Percentiles rank a stretch among this genome's conserved stretches.
These are phyloP conservation scores for Pinus albicaulis DNA, from an alignment of 75 land plant genomes.

Conservation along the genomic window DNA sequence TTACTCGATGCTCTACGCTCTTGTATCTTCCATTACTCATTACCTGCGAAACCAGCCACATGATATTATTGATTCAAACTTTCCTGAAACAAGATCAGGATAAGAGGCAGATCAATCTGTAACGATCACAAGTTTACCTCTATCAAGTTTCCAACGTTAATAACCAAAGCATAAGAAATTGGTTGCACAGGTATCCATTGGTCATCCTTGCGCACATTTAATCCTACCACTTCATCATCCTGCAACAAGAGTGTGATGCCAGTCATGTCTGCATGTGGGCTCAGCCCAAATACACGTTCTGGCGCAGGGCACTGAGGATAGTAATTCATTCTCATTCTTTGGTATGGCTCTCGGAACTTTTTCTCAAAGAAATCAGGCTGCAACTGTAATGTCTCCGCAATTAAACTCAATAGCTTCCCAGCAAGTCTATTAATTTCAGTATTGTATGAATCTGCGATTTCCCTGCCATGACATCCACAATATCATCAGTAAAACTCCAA, in stretches of 20 bases:
- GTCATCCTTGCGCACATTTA: conserved; percentile 33
- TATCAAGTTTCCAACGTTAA: conserved; percentile 26
- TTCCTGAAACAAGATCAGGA: neutral
- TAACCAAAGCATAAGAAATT: conserved; percentile 19
- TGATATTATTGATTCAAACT: neutral
- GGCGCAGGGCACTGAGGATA: conserved; percentile 40
- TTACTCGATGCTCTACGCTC: conserved; percentile 24
- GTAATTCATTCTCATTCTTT: conserved; percentile 25
- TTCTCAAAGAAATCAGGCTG: conserved; percentile 1
- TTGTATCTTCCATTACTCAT: conserved; percentile 33
- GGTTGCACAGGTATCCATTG: conserved; percentile 24
- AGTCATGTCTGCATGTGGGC: conserved; percentile 18
- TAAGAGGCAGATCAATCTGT: neutral
- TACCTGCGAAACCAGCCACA: conserved; percentile 11
- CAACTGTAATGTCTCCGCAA: conserved; percentile 15
- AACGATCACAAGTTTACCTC: conserved; percentile 4
- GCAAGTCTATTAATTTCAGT: conserved; percentile 23
- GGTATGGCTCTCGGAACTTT: neutral
- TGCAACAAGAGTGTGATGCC: conserved; percentile 25
- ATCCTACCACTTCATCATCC: conserved; percentile 19
- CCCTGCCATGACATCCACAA: conserved; percentile 13
- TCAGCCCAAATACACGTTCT: conserved; percentile 23
- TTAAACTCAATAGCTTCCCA: conserved; percentile 15
- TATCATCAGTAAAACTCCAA: neutral
- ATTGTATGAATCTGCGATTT: conserved; percentile 30